Percentiles rank a stretch among this genome's conserved stretches.
Conservation (phyloP, 2,329 filamentous ascomycete genomes). For the Cordyceps javanica region DNA sequence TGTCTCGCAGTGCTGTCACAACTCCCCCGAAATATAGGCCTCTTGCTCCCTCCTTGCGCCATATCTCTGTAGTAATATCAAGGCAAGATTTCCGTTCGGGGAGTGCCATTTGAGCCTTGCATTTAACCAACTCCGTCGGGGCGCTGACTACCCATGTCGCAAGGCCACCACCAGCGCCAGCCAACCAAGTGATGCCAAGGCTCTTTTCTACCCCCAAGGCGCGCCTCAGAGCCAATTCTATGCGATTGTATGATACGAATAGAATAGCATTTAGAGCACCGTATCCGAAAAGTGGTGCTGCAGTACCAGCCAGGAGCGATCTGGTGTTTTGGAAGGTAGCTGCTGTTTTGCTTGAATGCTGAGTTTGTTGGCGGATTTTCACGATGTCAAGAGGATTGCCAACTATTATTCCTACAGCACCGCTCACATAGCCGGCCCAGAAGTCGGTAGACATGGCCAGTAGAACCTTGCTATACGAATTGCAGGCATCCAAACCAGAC, state of each 20-base stretch:
- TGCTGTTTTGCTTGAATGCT: conserved; percentile 15
- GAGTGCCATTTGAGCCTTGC: conserved; percentile 64
- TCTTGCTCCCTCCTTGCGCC: conserved; percentile 49
- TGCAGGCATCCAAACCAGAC: background rate
- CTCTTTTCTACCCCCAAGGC: conserved; percentile 33
- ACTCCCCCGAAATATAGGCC: conserved; percentile 77
- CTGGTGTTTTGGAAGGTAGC: conserved; percentile 28
- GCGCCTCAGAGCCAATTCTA: conserved; percentile 55
- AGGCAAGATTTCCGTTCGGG: conserved; percentile 48
- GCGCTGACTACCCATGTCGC: conserved; percentile 81
- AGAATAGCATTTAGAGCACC: conserved; percentile 86
- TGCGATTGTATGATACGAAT: conserved; percentile 85
- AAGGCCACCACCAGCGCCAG: conserved; percentile 75
- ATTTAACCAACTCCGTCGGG: conserved; percentile 88
- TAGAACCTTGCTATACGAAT: background rate
- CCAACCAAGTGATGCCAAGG: conserved; percentile 66
- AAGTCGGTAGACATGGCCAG: conserved; percentile 75
- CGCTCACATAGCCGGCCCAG: conserved; percentile 87
- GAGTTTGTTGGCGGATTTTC: conserved; percentile 63
- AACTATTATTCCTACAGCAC: conserved; percentile 77
- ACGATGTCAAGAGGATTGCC: conserved; percentile 76
- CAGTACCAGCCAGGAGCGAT: conserved; percentile 56
- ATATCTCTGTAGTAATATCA: conserved; percentile 56
- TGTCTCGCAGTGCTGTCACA: conserved; percentile 77
- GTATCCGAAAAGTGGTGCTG: conserved; percentile 82